Conservation (phyloP, 192 early-diverging fungal genomes). For the Backusella tuberculispora region DNA sequence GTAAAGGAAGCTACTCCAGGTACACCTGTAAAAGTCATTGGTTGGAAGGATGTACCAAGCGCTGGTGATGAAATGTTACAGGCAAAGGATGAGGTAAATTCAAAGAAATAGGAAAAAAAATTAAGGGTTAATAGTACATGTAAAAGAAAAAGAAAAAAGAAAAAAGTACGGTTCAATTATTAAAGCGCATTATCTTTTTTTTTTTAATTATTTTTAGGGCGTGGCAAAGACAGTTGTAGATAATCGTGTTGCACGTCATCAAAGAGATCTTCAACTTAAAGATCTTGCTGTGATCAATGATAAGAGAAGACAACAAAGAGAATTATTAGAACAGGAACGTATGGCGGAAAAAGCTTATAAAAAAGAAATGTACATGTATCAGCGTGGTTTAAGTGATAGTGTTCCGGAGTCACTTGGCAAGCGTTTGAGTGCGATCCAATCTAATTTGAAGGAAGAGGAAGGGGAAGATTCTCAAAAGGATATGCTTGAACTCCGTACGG, state of each 20-base stretch:
- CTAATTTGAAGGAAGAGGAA: slow-evolving; percentile 38
- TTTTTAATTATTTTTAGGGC: slow-evolving; percentile 43
- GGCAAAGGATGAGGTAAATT: slow-evolving; percentile 61
- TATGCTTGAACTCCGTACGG: slow-evolving; percentile 55
- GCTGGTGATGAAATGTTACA: slow-evolving; percentile 91
- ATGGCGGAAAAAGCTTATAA: slow-evolving; percentile 53
- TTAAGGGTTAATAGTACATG: not conserved
- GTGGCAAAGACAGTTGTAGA: slow-evolving; percentile 78
- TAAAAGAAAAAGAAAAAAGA: no score
- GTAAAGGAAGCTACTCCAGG: slow-evolving; percentile 84
- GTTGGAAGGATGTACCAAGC: slow-evolving; percentile 91
- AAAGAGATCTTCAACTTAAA: slow-evolving; percentile 62
- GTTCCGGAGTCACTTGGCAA: slow-evolving; percentile 53
- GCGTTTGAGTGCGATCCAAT: slow-evolving; percentile 38
- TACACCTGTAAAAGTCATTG: slow-evolving; percentile 83
- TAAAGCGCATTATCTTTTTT: not conserved
- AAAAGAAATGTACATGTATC: slow-evolving; percentile 68
- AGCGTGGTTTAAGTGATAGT: slow-evolving; percentile 59
- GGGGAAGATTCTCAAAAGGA: slow-evolving; percentile 44
- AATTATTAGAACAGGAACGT: slow-evolving; percentile 57
- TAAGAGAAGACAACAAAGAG: slow-evolving; percentile 60
- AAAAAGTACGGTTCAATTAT: not conserved
- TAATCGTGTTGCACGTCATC: slow-evolving; percentile 65
- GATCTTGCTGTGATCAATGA: slow-evolving; percentile 80
- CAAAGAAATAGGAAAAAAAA: not conserved